Conservation (phyloP, 2,329 filamentous ascomycete species). For the Aureobasidium sp. region DNA sequence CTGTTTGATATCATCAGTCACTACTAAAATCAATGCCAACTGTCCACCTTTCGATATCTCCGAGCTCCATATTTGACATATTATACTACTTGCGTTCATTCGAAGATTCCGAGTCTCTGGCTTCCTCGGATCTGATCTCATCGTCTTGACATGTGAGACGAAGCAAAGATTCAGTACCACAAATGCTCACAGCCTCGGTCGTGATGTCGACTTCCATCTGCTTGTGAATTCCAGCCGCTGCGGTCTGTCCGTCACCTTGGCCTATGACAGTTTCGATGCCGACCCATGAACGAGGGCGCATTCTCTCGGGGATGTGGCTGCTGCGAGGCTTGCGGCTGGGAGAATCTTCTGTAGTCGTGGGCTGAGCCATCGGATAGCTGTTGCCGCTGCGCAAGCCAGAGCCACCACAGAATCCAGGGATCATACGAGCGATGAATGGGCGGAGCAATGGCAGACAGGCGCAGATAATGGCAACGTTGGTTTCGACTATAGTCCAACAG, state of each 20-base stretch:
- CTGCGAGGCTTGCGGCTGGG: background rate
- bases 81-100: background rate
- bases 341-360: background rate
- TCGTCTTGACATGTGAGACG: background rate
- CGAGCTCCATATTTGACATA: background rate
- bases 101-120: background rate
- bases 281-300: constrained; percentile 6
- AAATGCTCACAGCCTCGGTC: constrained; percentile 9
- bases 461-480: constrained; percentile 22
- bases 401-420: constrained; percentile 1
- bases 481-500: constrained; percentile 23
- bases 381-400: background rate
- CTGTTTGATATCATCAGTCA: background rate
- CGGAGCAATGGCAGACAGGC: constrained; percentile 21
- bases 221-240: constrained; percentile 8
- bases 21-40: background rate
- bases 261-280: constrained; percentile 5
- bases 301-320: background rate
- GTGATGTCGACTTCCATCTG: constrained; percentile 12
- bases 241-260: background rate
- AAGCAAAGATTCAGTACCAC: constrained; percentile 4
- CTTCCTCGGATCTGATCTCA: background rate
- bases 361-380: background rate
- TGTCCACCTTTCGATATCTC: background rate
- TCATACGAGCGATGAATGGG: constrained; percentile 8